These are phyloP conservation scores for Amylocarpus encephaloides DNA, from an alignment of 2,329 filamentous ascomycete species.

Conservation along the genomic window DNA sequence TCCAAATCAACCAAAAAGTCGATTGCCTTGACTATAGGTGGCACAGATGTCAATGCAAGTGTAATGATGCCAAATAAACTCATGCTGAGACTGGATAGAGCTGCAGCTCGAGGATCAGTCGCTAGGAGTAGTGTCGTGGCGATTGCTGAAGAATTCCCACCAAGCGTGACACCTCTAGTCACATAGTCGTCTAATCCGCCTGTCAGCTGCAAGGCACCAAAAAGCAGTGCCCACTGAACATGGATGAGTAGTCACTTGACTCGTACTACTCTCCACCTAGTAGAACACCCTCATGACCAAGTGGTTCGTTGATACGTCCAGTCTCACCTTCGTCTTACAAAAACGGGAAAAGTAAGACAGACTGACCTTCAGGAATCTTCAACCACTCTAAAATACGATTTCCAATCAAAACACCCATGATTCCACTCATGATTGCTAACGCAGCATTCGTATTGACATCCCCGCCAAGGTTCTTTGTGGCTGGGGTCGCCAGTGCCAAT, in stretches of 20 bases:
- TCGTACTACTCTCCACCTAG: not conserved
- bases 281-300: not conserved
- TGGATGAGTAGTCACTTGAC: slow-evolving; percentile 1
- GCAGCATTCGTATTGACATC: slow-evolving; percentile 50
- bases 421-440: slow-evolving; percentile 53
- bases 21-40: slow-evolving; percentile 43
- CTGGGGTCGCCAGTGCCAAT: slow-evolving; percentile 52
- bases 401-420: slow-evolving; percentile 52
- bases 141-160: slow-evolving; percentile 54
- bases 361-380: slow-evolving; percentile 46
- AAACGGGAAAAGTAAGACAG: not conserved
- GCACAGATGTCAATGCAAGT: slow-evolving; percentile 51
- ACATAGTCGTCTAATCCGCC: slow-evolving; percentile 50
- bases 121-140: slow-evolving; percentile 50
- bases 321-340: not conserved
- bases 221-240: not conserved
- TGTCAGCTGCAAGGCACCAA: slow-evolving; percentile 15
- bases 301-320: not conserved
- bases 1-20: slow-evolving; percentile 40
- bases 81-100: slow-evolving; percentile 54
- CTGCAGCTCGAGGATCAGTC: slow-evolving; percentile 52
- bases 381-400: slow-evolving; percentile 41
- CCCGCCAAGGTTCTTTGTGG: slow-evolving; percentile 49
- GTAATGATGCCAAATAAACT: slow-evolving; percentile 54
- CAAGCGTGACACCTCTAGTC: slow-evolving; percentile 55